phyloP scores from a whole-genome alignment of 1,284 basidiomycete species.

The Mrakiaceae sp. region DNA sequence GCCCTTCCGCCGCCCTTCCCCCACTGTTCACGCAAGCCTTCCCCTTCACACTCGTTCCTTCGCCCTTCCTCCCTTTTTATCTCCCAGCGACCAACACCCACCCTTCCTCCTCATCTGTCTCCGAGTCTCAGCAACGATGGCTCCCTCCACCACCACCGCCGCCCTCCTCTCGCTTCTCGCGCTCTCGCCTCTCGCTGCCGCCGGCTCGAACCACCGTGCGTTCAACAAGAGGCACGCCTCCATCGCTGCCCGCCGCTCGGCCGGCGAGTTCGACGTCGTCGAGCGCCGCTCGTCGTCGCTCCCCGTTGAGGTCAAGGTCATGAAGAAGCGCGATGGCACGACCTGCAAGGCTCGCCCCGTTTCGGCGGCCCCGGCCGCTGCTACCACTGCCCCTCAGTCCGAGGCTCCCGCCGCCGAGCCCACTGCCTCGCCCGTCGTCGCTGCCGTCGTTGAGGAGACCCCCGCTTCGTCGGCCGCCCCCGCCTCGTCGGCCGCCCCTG shows the following conservation, averaged over 20 bases:
- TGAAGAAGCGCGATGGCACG: slow-evolving; percentile 35
- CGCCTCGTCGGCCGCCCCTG: slow-evolving; percentile 19
- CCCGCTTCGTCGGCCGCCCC: slow-evolving; percentile 21
- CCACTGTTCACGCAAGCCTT: neutral
- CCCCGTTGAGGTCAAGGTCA: slow-evolving; percentile 18
- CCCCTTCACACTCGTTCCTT: neutral
- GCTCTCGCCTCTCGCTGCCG: slow-evolving; percentile 2
- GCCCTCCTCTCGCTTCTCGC: slow-evolving; percentile 5
- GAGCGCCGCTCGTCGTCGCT: slow-evolving; percentile 27
- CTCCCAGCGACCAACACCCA: neutral
- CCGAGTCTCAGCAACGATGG: too few relatives aligned
- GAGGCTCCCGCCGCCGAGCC: slow-evolving; percentile 26
- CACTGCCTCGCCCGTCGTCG: slow-evolving; percentile 14
- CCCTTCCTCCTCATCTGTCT: neutral
- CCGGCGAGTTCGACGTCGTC: slow-evolving; percentile 4
- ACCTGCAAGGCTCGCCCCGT: slow-evolving; percentile 26
- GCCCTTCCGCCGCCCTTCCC: too few relatives aligned
- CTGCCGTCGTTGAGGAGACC: slow-evolving; percentile 9
- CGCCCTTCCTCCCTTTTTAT: neutral
- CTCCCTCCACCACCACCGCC: neutral
- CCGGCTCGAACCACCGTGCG: neutral
- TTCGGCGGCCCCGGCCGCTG: neutral
- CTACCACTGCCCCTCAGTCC: slow-evolving; percentile 39
- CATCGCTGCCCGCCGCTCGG: slow-evolving; percentile 5
- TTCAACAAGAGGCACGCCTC: slow-evolving; percentile 6